A percentile compares a stretch with the other conserved stretches of the same genome.
Conservation (phyloP, 371 early-diverging fungal genomes). For the Coemansia sp. region DNA sequence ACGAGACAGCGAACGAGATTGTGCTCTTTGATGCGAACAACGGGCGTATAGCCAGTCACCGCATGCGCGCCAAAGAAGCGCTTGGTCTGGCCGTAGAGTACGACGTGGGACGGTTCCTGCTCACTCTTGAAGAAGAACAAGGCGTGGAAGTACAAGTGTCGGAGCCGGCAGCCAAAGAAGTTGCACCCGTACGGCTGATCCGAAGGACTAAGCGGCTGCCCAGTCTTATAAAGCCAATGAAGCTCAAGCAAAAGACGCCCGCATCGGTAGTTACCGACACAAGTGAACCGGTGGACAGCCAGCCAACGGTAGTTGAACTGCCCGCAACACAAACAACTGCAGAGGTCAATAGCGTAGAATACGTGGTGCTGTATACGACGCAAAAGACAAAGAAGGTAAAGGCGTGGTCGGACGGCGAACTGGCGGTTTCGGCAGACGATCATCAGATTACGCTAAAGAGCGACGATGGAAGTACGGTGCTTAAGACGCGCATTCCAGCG, state of each 20-base stretch:
- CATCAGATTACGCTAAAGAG: slow-evolving; percentile 21
- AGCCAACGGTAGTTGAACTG: background rate
- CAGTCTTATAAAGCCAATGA: slow-evolving; percentile 40
- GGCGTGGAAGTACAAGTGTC: background rate
- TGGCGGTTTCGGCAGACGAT: slow-evolving; percentile 8
- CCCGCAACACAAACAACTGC: background rate
- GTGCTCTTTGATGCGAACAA: slow-evolving; percentile 26
- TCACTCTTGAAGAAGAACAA: slow-evolving; percentile 41
- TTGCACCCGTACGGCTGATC: background rate
- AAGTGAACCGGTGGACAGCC: background rate
- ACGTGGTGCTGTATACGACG: slow-evolving; percentile 39
- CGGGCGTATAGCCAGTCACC: slow-evolving; percentile 34
- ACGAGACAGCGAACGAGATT: slow-evolving; percentile 26
- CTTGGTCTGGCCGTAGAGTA: slow-evolving; percentile 34
- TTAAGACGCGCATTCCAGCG: slow-evolving; percentile 21
- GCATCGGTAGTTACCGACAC: background rate
- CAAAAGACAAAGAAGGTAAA: slow-evolving; percentile 48
- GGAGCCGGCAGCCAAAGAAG: too few relatives aligned
- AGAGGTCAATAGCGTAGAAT: slow-evolving; percentile 5
- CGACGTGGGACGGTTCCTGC: slow-evolving; percentile 37
- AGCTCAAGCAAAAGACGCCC: slow-evolving; percentile 5
- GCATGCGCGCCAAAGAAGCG: slow-evolving; percentile 39
- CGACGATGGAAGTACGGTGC: slow-evolving; percentile 25
- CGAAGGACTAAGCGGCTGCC: slow-evolving; percentile 21
- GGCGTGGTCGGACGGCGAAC: slow-evolving; percentile 45